A percentile compares a stretch with the other conserved stretches of the same genome.
phyloP scores from a whole-genome alignment of 164 flowering plant genomes.

The Vitis riparia region DNA sequence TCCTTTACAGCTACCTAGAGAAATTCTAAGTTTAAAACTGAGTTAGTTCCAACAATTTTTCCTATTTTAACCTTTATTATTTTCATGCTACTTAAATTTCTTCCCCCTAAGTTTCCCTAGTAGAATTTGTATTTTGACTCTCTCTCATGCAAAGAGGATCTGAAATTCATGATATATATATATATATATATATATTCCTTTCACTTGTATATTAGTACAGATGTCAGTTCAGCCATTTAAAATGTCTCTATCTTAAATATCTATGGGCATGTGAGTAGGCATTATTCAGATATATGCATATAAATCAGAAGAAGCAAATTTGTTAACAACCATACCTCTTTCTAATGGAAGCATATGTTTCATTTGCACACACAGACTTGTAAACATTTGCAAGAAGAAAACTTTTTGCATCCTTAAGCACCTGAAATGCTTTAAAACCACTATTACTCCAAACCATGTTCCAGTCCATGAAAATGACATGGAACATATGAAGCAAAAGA shows the following conservation, averaged over 20 bases:
- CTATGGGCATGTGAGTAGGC: neutral
- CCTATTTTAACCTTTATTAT: too few species aligned
- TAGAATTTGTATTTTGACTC: too few species aligned
- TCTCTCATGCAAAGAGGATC: neutral
- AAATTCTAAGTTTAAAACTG: too few species aligned
- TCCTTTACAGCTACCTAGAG: too few species aligned
- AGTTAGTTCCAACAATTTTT: too few species aligned
- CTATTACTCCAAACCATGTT: neutral
- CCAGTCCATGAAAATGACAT: neutral
- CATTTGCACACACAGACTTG: slow-evolving; percentile 84
- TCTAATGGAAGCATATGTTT: slow-evolving; percentile 69
- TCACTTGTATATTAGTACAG: too few species aligned
- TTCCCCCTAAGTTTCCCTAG: too few species aligned
- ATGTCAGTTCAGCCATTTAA: too few species aligned
- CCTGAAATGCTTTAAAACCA: slow-evolving; percentile 39
- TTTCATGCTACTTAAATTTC: too few species aligned
- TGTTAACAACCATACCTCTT: slow-evolving; percentile 51
- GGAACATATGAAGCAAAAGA: neutral
- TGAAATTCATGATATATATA: too few species aligned
- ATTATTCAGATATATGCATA: neutral
- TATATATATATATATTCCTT: neutral
- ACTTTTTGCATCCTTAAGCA: slow-evolving; percentile 88
- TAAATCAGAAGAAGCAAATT: slow-evolving; percentile 2
- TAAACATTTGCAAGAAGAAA: slow-evolving; percentile 80
- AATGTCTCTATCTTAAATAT: neutral